Conservation (phyloP, 2,329 filamentous ascomycete species). For the Magnaporthiopsis incrustans region DNA sequence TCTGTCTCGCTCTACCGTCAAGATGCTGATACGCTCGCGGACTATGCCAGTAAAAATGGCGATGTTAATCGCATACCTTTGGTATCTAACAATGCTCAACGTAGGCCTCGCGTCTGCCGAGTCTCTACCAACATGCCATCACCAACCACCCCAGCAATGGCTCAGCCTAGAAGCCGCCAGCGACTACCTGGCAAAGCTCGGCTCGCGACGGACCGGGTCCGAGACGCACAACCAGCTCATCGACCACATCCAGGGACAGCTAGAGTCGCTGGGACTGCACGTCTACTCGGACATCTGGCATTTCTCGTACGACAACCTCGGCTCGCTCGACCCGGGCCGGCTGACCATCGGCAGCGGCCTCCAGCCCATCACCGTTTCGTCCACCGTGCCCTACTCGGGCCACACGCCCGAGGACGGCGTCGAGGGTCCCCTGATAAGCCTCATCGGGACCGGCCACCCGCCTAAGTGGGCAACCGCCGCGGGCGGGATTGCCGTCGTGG, state of each 20-base stretch:
- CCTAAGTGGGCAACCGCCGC: not conserved
- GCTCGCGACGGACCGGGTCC: conserved; percentile 1
- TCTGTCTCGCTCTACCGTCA: no score
- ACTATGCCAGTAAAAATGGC: no score
- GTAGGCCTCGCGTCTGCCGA: no score
- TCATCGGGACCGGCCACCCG: not conserved
- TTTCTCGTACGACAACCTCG: not conserved
- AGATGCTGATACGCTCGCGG: no score
- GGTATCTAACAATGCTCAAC: no score
- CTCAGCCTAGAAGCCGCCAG: no score
- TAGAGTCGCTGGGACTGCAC: not conserved
- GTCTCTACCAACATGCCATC: no score
- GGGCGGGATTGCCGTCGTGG: conserved; percentile 3
- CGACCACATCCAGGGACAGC: conserved; percentile 1
- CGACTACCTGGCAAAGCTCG: conserved; percentile 4
- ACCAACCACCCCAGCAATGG: no score
- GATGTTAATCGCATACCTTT: no score
- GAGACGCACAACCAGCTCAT: not conserved
- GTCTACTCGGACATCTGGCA: not conserved
- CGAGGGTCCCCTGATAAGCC: not conserved
- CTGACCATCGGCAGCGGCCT: not conserved
- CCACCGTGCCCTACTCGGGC: not conserved
- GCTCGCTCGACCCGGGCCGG: not conserved
- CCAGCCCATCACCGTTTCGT: not conserved
- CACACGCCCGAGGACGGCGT: not conserved